Evolutionary conservation across 257 asterid species (phyloP).

Genomic region (Verbascum thapsus): DNA sequence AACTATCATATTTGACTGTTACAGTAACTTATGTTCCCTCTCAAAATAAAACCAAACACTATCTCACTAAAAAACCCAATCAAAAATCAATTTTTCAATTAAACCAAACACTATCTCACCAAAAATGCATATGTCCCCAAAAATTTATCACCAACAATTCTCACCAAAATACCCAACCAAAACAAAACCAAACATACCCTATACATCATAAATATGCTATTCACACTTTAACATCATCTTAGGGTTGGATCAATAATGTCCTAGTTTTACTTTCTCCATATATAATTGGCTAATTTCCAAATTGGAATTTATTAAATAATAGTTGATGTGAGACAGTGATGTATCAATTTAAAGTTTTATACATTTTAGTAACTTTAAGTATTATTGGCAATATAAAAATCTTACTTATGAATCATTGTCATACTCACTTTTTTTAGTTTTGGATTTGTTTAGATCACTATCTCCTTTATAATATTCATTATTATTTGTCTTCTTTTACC

Average conservation of each 20-base stretch:
- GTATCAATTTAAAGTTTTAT: not conserved
- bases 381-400: conserved; percentile 20
- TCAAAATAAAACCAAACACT: too few relatives aligned
- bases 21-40: too few relatives aligned
- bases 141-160: too few relatives aligned
- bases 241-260: not conserved
- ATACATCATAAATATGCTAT: not conserved
- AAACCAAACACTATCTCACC: too few relatives aligned
- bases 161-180: too few relatives aligned
- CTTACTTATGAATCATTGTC: conserved; percentile 15
- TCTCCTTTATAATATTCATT: too few relatives aligned
- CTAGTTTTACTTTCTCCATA: not conserved
- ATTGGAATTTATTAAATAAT: not conserved
- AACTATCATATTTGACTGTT: too few relatives aligned
- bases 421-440: not conserved
- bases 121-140: too few relatives aligned
- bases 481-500: too few relatives aligned
- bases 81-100: too few relatives aligned
- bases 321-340: not conserved
- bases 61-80: too few relatives aligned
- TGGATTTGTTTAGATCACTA: not conserved
- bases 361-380: conserved; percentile 21
- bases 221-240: conserved; percentile 27
- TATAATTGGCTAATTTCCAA: conserved; percentile 1
- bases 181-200: too few relatives aligned